Conservation (phyloP, 371 early-diverging fungal species). For the Mortierella polycephala region DNA sequence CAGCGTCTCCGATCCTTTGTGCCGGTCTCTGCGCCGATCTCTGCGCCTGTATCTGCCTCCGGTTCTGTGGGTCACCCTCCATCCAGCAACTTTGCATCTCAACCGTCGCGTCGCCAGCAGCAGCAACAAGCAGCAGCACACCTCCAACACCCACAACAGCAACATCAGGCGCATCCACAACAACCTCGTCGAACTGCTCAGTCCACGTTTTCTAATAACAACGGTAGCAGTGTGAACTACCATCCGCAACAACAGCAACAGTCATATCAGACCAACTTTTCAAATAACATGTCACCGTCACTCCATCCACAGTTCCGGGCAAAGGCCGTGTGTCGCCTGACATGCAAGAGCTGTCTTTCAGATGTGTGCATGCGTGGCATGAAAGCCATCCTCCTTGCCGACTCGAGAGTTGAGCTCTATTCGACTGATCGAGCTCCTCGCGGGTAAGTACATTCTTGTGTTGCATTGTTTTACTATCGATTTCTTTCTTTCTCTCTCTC, state of each 20-base stretch:
- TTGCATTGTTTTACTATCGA: not conserved
- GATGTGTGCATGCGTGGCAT: constrained; percentile 82
- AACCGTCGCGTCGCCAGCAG: constrained; percentile 3
- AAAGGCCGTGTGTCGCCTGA: constrained; percentile 70
- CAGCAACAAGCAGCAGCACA: constrained; percentile 15
- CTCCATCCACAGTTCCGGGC: constrained; percentile 60
- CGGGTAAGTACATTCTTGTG: constrained; percentile 61
- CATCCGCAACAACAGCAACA: constrained; percentile 14
- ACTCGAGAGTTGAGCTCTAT: constrained; percentile 84
- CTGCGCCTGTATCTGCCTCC: not conserved
- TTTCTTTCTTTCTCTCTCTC: not conserved
- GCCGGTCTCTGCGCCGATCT: not conserved
- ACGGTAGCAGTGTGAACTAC: not conserved
- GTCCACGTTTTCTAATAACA: not conserved
- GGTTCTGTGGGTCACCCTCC: not conserved
- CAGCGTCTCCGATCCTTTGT: not conserved
- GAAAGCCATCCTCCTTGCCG: constrained; percentile 92
- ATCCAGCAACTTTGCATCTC: not conserved
- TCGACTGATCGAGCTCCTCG: constrained; percentile 91
- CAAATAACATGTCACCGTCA: constrained; percentile 36
- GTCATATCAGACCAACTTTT: constrained; percentile 7
- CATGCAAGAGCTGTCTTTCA: constrained; percentile 65
- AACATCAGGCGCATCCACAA: constrained; percentile 14
- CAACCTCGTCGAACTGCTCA: constrained; percentile 21
- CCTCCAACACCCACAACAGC: constrained; percentile 18